These are phyloP conservation scores for Aeschynomene evenia DNA, from an alignment of 306 rosid species.

Conservation along the genomic window DNA sequence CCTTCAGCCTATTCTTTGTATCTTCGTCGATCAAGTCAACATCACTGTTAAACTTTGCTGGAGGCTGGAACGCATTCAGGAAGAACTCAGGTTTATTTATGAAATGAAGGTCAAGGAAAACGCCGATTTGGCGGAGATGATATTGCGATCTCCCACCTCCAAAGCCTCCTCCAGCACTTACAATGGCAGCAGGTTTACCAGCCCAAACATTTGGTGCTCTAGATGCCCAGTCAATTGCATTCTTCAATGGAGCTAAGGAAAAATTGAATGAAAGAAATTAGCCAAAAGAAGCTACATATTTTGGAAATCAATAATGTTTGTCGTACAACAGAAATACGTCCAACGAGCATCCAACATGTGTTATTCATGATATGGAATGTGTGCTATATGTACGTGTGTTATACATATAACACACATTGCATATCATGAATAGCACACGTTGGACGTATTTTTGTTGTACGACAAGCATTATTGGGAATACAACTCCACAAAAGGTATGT, in stretches of 20 bases:
- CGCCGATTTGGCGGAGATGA: constrained; percentile 90
- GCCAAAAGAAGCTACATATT: background rate
- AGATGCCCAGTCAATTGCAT: constrained; percentile 44
- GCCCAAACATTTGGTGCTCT: constrained; percentile 82
- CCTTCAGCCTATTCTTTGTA: constrained; percentile 42
- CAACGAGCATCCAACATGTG: no score
- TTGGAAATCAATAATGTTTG: background rate
- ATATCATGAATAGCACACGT: no score
- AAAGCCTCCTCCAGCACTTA: constrained; percentile 73
- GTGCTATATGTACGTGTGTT: no score
- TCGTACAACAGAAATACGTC: no score
- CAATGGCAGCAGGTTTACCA: constrained; percentile 77
- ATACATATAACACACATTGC: no score
- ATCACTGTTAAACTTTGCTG: constrained; percentile 59
- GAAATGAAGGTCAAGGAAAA: constrained; percentile 83
- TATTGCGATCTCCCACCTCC: constrained; percentile 77
- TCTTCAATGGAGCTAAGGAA: constrained; percentile 34
- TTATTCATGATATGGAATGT: no score
- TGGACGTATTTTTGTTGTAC: no score
- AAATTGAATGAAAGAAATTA: background rate
- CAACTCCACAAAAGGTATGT: background rate
- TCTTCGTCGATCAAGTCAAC: constrained; percentile 72
- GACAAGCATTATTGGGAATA: background rate
- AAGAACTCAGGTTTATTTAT: constrained; percentile 87
- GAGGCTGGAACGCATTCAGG: constrained; percentile 64